phyloP scores from a whole-genome alignment of 495 filamentous ascomycete species.

The Penicillium lividum region DNA sequence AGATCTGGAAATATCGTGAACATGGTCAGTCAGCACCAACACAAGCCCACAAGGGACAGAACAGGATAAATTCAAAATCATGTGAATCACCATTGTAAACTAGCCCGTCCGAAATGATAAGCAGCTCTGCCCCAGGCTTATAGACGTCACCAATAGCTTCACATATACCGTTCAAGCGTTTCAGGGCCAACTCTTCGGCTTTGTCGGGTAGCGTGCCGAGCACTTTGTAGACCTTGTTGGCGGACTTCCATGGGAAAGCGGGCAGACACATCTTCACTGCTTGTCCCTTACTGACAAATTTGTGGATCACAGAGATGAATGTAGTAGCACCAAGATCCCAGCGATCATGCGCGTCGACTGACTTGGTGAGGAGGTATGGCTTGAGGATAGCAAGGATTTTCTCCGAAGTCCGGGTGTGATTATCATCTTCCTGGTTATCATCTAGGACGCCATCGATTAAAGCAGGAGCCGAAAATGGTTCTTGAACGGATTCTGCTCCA shows the following conservation, averaged over 20 bases:
- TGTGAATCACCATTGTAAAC: slow-evolving; percentile 43
- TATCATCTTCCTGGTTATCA: no score
- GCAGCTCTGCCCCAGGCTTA: slow-evolving; percentile 45
- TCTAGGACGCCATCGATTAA: no score
- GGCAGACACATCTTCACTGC: slow-evolving; percentile 33
- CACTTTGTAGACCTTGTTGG: slow-evolving; percentile 47
- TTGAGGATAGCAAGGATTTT: no score
- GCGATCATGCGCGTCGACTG: no score
- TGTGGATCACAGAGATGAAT: slow-evolving; percentile 11
- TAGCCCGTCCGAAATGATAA: slow-evolving; percentile 55
- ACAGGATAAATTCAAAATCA: background rate
- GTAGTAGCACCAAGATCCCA: no score
- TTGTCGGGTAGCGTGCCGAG: slow-evolving; percentile 51
- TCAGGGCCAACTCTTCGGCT: slow-evolving; percentile 52
- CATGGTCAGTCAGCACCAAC: background rate
- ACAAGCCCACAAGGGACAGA: background rate
- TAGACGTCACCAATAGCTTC: slow-evolving; percentile 45
- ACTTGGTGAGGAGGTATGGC: no score
- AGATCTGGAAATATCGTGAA: slow-evolving; percentile 35
- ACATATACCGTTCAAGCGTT: slow-evolving; percentile 45
- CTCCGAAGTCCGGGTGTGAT: no score
- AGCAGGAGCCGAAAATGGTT: no score
- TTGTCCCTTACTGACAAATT: slow-evolving; percentile 6
- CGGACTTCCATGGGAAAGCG: slow-evolving; percentile 57
- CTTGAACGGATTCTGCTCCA: no score